A percentile compares a stretch with the other conserved stretches of the same genome.
Evolutionary conservation across 2,329 filamentous ascomycete genomes (phyloP).

Genomic region (Aspergillus nomiae): DNA sequence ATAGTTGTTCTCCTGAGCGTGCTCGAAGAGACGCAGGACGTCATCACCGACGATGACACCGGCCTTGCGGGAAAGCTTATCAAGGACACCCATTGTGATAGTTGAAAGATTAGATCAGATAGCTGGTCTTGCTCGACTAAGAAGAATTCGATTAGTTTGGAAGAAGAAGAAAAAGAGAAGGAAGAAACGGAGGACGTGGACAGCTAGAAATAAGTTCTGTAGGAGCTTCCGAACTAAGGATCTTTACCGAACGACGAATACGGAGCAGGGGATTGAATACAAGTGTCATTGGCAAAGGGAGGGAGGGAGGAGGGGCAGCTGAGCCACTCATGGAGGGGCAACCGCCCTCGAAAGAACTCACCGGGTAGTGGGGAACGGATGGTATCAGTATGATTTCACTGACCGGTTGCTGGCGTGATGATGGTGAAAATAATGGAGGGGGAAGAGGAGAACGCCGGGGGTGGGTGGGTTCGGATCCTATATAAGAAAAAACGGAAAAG

Average conservation of each 20-base stretch:
- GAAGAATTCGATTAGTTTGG: conserved; percentile 6
- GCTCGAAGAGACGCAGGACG: conserved; percentile 76
- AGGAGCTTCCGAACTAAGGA: conserved; percentile 10
- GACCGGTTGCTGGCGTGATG: conserved; percentile 9
- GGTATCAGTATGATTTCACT: conserved; percentile 40
- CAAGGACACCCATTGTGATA: conserved; percentile 48
- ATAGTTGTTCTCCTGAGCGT: conserved; percentile 83
- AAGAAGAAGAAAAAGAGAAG: background rate
- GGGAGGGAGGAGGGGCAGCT: conserved; percentile 14
- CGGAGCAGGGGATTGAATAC: conserved; percentile 20
- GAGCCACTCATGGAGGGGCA: conserved; percentile 23
- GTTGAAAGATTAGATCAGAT: conserved; percentile 1
- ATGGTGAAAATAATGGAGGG: background rate
- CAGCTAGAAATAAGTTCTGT: conserved; percentile 17
- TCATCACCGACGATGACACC: conserved; percentile 70
- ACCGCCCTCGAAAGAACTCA: conserved; percentile 31
- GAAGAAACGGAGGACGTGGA: conserved; percentile 9
- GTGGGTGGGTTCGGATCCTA: background rate
- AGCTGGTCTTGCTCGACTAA: conserved; percentile 3
- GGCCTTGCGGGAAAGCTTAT: conserved; percentile 63
- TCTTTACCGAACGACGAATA: conserved; percentile 31
- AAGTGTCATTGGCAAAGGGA: conserved; percentile 14
- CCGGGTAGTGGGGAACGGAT: conserved; percentile 40
- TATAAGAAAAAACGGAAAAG: background rate
- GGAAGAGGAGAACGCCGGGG: background rate